Evolutionary conservation across 305 asterid genomes (phyloP).

Genomic region (Rubia occidens): DNA sequence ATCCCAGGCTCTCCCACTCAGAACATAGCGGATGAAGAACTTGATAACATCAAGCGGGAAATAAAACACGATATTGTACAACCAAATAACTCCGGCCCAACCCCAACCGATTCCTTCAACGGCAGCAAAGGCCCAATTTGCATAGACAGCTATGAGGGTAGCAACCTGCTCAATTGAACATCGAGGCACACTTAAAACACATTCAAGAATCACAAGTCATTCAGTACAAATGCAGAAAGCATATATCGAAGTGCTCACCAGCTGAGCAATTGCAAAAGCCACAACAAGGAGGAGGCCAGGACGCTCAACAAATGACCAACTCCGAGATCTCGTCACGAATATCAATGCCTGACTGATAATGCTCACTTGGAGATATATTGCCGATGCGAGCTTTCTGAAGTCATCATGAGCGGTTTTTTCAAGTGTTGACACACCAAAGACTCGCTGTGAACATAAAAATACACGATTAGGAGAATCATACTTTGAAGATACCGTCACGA

Average conservation of each 20-base stretch:
- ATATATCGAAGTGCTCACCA: conserved; percentile 39
- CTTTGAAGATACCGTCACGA: neutral
- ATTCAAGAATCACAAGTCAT: neutral
- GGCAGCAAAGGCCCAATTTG: conserved; percentile 95
- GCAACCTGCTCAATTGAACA: conserved; percentile 48
- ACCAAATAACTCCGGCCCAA: conserved; percentile 99
- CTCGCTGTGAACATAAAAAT: conserved; percentile 33
- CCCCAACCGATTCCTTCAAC: conserved; percentile 99
- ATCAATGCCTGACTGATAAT: conserved; percentile 94
- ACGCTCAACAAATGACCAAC: conserved; percentile 91
- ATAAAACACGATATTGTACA: conserved; percentile 67
- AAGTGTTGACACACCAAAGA: conserved; percentile 83
- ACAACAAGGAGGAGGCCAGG: conserved; percentile 81
- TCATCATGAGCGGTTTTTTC: conserved; percentile 90
- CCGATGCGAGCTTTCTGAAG: conserved; percentile 94
- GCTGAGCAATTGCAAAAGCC: conserved; percentile 77
- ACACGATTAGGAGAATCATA: neutral
- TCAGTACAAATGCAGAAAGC: neutral
- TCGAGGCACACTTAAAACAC: neutral
- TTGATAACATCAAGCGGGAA: conserved; percentile 84
- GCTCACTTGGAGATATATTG: conserved; percentile 98
- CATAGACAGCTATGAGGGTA: conserved; percentile 89
- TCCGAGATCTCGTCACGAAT: conserved; percentile 87
- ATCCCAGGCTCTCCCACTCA: conserved; percentile 98
- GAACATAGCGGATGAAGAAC: conserved; percentile 72